phyloP scores from a whole-genome alignment of 768 basidiomycete genomes.

The Boletus rubescentipes region DNA sequence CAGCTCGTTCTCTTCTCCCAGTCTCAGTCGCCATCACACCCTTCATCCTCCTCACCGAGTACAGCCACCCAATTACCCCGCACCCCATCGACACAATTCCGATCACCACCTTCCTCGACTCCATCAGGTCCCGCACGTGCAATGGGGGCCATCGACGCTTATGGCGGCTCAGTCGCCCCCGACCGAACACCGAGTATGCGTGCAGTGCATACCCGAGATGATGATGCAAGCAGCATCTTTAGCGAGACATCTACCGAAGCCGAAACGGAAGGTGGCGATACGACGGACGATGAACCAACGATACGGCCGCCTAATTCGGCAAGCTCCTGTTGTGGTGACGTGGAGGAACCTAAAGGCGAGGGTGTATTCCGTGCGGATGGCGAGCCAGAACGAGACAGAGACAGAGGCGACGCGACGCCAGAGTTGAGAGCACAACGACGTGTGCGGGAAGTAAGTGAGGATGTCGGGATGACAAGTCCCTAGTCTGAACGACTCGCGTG shows the following conservation, averaged over 20 bases:
- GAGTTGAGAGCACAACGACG: constrained; percentile 31
- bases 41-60: constrained; percentile 24
- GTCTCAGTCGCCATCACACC: constrained; percentile 39
- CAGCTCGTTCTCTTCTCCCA: constrained; percentile 76
- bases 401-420: constrained; percentile 34
- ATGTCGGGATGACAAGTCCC: constrained; percentile 33
- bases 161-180: constrained; percentile 42
- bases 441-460: constrained; percentile 31
- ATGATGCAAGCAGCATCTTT: constrained; percentile 35
- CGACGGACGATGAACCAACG: constrained; percentile 83
- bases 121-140: constrained; percentile 41
- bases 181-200: constrained; percentile 30
- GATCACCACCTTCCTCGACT: constrained; percentile 15
- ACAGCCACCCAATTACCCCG: constrained; percentile 20
- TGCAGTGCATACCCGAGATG: constrained; percentile 25
- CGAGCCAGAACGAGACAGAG: constrained; percentile 21
- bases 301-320: constrained; percentile 53
- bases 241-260: constrained; percentile 45
- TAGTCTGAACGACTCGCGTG: constrained; percentile 7
- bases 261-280: constrained; percentile 55
- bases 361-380: constrained; percentile 26
- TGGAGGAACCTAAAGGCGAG: constrained; percentile 34
- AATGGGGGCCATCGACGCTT: constrained; percentile 58
- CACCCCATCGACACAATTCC: constrained; percentile 19
- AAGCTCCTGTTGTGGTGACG: constrained; percentile 39